Conservation (phyloP, 164 flowering plant species). For the Kingdonia uniflora region DNA sequence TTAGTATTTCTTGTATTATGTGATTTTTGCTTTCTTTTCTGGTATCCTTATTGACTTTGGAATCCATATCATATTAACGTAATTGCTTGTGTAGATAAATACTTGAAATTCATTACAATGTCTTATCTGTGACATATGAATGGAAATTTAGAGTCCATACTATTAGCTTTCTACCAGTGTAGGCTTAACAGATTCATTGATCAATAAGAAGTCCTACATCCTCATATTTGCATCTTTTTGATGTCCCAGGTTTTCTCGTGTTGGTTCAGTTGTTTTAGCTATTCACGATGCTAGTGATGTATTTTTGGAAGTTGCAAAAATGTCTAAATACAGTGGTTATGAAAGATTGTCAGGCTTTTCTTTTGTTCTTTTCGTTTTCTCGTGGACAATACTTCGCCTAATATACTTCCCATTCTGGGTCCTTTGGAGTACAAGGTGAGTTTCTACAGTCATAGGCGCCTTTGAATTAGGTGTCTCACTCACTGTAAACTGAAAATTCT, state of each 20-base stretch:
- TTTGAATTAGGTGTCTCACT: background rate
- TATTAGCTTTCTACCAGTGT: no score
- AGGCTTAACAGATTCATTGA: no score
- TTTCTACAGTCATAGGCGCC: background rate
- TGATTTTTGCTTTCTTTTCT: no score
- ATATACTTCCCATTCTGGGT: slow-evolving; percentile 83
- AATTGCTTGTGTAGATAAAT: no score
- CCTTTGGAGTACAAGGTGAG: slow-evolving; percentile 87
- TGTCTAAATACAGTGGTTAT: slow-evolving; percentile 77
- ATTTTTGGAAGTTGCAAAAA: slow-evolving; percentile 83
- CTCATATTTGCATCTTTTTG: slow-evolving; percentile 3
- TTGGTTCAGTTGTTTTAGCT: slow-evolving; percentile 87
- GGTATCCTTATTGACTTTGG: no score
- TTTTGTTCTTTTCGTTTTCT: slow-evolving; percentile 62
- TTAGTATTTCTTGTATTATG: no score
- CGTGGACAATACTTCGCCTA: slow-evolving; percentile 80
- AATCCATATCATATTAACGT: no score
- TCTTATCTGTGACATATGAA: no score
- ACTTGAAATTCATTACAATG: no score
- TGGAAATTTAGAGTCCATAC: no score
- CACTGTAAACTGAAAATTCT: background rate
- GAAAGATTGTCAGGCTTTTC: slow-evolving; percentile 59
- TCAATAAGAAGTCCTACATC: background rate
- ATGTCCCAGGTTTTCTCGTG: slow-evolving; percentile 74
- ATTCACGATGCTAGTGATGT: slow-evolving; percentile 97